A percentile compares a stretch with the other conserved stretches of the same genome.
Evolutionary conservation across 257 asterid genomes (phyloP).

Genomic region (Ocimum tenuiflorum): DNA sequence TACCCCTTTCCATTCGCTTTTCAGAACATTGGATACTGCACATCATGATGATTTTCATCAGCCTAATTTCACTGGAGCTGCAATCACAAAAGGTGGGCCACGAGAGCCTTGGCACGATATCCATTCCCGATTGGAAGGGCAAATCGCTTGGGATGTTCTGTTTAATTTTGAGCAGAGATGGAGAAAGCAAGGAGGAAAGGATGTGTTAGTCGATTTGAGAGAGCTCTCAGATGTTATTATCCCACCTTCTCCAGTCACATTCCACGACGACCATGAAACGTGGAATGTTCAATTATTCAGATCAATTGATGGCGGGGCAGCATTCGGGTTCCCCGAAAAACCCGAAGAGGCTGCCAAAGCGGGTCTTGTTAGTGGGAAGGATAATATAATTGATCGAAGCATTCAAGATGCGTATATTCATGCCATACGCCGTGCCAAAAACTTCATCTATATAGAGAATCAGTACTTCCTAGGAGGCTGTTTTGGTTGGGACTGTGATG

Average conservation of each 20-base stretch:
- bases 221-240: conserved; percentile 59
- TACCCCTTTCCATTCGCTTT: conserved; percentile 83
- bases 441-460: conserved; percentile 79
- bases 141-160: conserved; percentile 89
- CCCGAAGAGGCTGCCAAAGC: conserved; percentile 77
- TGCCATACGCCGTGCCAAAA: conserved; percentile 84
- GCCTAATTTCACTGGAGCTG: conserved; percentile 67
- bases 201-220: conserved; percentile 51
- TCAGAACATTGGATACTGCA: conserved; percentile 76
- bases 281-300: conserved; percentile 89
- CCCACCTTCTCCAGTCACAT: conserved; percentile 74
- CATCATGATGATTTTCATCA: conserved; percentile 94
- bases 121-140: conserved; percentile 84
- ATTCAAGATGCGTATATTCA: too few relatives aligned
- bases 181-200: conserved; percentile 89
- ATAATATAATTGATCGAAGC: conserved; percentile 69
- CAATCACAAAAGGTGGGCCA: conserved; percentile 77
- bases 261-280: conserved; percentile 70
- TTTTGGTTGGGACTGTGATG: conserved; percentile 62
- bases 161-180: conserved; percentile 92
- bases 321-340: conserved; percentile 76
- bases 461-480: conserved; percentile 77
- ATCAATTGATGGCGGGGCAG: conserved; percentile 95
- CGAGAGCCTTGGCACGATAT: conserved; percentile 97
- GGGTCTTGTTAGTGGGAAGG: conserved; percentile 92